Conservation (phyloP, 257 asterid species). For the Penstemon eatonii region DNA sequence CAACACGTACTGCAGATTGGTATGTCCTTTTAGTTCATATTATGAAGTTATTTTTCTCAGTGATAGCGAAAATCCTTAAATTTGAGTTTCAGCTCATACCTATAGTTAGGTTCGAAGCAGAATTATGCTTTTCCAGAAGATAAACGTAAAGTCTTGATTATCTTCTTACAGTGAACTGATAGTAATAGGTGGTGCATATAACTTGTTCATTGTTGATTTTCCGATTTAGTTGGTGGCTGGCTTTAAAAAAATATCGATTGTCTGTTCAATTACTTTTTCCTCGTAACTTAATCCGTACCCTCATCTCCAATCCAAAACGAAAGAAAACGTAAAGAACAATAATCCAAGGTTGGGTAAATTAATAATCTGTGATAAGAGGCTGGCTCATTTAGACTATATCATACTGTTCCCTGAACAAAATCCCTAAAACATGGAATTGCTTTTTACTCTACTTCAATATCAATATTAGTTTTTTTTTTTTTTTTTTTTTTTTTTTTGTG, state of each 20-base stretch:
- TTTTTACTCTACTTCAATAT: no score
- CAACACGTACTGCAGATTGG: constrained; percentile 99
- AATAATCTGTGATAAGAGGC: no score
- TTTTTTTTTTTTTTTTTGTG: no score
- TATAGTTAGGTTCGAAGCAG: not conserved
- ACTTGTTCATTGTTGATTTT: no score
- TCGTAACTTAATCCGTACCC: not conserved
- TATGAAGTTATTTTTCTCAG: not conserved
- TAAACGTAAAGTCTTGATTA: not conserved
- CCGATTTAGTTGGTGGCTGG: not conserved
- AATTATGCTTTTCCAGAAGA: not conserved
- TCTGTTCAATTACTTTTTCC: not conserved
- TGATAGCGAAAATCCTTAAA: not conserved
- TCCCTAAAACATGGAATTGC: no score
- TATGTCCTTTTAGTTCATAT: constrained; percentile 33
- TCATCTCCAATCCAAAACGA: not conserved
- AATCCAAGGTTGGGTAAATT: no score
- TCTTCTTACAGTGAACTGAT: not conserved
- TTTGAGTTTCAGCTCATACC: not conserved
- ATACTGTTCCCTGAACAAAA: no score
- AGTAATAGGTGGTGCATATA: no score
- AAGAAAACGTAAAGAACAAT: no score
- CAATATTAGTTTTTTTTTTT: no score
- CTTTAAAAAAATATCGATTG: no score
- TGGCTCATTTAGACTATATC: no score